These are phyloP conservation scores for Vanrija humicola DNA, from an alignment of 1,284 basidiomycete species.

Conservation along the genomic window DNA sequence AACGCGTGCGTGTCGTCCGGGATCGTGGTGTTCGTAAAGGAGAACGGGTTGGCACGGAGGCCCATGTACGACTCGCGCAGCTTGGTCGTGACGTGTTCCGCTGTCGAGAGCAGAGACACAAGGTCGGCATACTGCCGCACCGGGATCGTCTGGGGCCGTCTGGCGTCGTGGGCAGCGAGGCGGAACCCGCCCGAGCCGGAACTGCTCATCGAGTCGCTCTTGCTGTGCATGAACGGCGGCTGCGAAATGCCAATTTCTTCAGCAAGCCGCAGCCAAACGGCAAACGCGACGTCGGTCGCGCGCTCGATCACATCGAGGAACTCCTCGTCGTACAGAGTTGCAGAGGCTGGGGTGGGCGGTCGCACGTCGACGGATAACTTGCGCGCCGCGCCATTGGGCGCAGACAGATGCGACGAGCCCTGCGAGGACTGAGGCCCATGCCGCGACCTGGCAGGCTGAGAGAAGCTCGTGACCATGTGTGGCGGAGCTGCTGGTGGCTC, in stretches of 20 bases:
- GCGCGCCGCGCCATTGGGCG: slow-evolving; percentile 9
- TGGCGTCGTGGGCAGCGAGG: slow-evolving; percentile 10
- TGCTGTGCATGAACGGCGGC: slow-evolving; percentile 18
- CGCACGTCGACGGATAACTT: slow-evolving; percentile 44
- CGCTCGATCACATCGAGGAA: slow-evolving; percentile 51
- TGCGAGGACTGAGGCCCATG: slow-evolving; percentile 36
- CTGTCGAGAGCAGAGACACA: slow-evolving; percentile 34
- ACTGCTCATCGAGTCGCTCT: slow-evolving; percentile 11
- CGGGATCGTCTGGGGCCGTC: slow-evolving; percentile 32
- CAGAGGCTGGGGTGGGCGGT: slow-evolving; percentile 44
- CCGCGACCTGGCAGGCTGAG: slow-evolving; percentile 17
- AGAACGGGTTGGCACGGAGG: slow-evolving; percentile 35
- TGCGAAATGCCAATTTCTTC: slow-evolving; percentile 47
- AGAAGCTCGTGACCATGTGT: slow-evolving; percentile 20
- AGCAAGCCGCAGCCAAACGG: slow-evolving; percentile 51
- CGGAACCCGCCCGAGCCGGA: slow-evolving; percentile 2
- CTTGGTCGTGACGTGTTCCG: slow-evolving; percentile 39
- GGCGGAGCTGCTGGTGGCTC: slow-evolving; percentile 6
- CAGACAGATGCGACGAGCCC: slow-evolving; percentile 22
- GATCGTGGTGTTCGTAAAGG: slow-evolving; percentile 26
- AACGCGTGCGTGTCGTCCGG: slow-evolving; percentile 40
- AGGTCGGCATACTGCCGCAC: slow-evolving; percentile 39
- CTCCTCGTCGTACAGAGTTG: slow-evolving; percentile 49
- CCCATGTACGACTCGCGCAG: slow-evolving; percentile 40
- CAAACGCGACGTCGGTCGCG: slow-evolving; percentile 50